These are phyloP conservation scores for Ceratocystis destructans DNA, from an alignment of 2,329 filamentous ascomycete genomes.

Conservation along the genomic window DNA sequence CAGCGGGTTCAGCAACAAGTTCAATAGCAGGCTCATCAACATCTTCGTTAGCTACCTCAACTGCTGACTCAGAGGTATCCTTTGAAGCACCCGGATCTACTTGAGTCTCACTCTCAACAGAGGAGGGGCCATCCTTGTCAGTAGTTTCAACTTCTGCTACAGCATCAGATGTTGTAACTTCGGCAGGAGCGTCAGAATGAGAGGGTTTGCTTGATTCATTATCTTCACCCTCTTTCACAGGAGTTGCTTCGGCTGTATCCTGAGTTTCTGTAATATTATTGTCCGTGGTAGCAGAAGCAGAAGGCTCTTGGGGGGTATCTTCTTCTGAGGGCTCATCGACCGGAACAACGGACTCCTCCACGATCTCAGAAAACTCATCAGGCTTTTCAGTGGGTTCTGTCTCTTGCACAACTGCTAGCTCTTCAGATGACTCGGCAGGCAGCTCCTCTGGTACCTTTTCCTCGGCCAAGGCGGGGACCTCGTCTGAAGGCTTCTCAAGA, in stretches of 20 bases:
- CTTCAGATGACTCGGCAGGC: slow-evolving; percentile 3
- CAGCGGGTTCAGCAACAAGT: not conserved
- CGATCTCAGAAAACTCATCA: not conserved
- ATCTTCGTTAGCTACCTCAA: not conserved
- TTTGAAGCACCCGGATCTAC: not conserved
- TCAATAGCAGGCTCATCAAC: not conserved
- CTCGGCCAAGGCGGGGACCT: slow-evolving; percentile 11
- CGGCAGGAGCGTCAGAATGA: not conserved
- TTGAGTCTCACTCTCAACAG: not conserved
- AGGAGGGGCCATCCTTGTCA: not conserved
- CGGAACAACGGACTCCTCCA: slow-evolving; percentile 20
- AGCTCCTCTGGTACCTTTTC: not conserved
- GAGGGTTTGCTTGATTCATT: not conserved
- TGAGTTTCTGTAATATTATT: slow-evolving; percentile 15
- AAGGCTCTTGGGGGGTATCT: not conserved
- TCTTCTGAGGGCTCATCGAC: slow-evolving; percentile 1
- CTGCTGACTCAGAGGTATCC: not conserved
- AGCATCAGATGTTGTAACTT: not conserved
- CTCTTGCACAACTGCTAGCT: slow-evolving; percentile 19
- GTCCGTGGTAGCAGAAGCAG: not conserved
- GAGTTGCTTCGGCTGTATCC: not conserved
- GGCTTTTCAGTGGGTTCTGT: not conserved
- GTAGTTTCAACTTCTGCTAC: not conserved
- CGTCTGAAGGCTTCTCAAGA: slow-evolving; percentile 14
- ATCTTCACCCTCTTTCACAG: not conserved